Conservation (phyloP, 2,329 filamentous ascomycete species). For the Cladosporium sphaerospermum region DNA sequence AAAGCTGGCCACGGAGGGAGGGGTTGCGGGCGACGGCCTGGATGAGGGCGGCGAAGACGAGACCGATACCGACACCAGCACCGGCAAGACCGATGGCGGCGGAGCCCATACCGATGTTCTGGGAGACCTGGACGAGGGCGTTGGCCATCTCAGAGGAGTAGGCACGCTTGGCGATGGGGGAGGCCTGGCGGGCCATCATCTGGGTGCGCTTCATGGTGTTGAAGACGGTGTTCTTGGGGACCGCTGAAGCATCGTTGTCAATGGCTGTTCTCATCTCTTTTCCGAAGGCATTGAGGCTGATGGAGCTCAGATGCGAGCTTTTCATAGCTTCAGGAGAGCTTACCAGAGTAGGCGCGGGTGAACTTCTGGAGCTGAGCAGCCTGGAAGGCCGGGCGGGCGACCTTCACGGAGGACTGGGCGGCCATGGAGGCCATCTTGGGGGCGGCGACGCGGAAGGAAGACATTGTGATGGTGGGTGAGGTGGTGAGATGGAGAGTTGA, state of each 20-base stretch:
- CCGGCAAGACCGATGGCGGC: slow-evolving; percentile 88
- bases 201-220: slow-evolving; percentile 68
- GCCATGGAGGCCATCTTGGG: slow-evolving; percentile 65
- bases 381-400: slow-evolving; percentile 62
- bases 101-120: slow-evolving; percentile 83
- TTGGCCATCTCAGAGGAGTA: slow-evolving; percentile 86
- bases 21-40: slow-evolving; percentile 88
- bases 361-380: slow-evolving; percentile 48
- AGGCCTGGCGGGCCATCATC: slow-evolving; percentile 33
- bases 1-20: slow-evolving; percentile 88
- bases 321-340: slow-evolving; percentile 29
- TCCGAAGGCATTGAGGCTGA: slow-evolving; percentile 7
- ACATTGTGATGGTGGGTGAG: slow-evolving; percentile 63
- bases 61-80: slow-evolving; percentile 90
- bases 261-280: slow-evolving; percentile 7
- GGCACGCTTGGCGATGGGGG: slow-evolving; percentile 50
- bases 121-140: slow-evolving; percentile 83
- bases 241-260: slow-evolving; percentile 21
- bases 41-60: slow-evolving; percentile 81
- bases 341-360: slow-evolving; percentile 69
- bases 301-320: slow-evolving; percentile 14
- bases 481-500: slow-evolving; percentile 22
- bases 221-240: slow-evolving; percentile 51
- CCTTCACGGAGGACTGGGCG: slow-evolving; percentile 66
- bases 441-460: slow-evolving; percentile 65